Evolutionary conservation across 768 basidiomycete genomes (phyloP).

Genomic region (Auricularia heimuer): DNA sequence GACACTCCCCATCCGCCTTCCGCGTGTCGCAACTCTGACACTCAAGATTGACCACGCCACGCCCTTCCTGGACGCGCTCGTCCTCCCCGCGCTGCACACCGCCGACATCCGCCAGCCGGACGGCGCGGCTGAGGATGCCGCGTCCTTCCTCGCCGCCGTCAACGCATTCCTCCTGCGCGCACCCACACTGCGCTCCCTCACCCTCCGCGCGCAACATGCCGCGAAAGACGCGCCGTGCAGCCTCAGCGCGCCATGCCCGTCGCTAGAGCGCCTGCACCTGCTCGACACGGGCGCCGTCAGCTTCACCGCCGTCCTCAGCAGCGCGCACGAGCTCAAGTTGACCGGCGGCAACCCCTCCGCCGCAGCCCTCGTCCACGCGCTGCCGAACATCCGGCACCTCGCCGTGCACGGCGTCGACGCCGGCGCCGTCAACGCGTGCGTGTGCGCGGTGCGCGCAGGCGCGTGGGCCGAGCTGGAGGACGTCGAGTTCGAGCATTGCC

Average conservation of each 20-base stretch:
- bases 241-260: background rate
- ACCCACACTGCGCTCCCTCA: background rate
- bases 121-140: background rate
- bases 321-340: background rate
- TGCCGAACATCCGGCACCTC: background rate
- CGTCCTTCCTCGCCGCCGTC: background rate
- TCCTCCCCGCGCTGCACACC: background rate
- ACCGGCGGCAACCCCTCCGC: background rate
- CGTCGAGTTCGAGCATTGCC: background rate
- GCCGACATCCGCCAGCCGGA: background rate
- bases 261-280: background rate
- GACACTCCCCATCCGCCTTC: background rate
- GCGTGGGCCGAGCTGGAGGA: background rate
- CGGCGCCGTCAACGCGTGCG: background rate
- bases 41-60: background rate
- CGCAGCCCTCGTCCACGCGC: background rate
- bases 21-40: background rate
- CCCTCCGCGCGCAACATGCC: background rate
- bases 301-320: background rate
- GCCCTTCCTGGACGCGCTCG: background rate
- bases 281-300: background rate
- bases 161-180: background rate
- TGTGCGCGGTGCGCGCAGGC: background rate
- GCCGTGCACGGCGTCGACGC: background rate
- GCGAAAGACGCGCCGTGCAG: background rate